Conservation (phyloP, 1,139 yeast genomes). For the Pneumocystis canis region DNA sequence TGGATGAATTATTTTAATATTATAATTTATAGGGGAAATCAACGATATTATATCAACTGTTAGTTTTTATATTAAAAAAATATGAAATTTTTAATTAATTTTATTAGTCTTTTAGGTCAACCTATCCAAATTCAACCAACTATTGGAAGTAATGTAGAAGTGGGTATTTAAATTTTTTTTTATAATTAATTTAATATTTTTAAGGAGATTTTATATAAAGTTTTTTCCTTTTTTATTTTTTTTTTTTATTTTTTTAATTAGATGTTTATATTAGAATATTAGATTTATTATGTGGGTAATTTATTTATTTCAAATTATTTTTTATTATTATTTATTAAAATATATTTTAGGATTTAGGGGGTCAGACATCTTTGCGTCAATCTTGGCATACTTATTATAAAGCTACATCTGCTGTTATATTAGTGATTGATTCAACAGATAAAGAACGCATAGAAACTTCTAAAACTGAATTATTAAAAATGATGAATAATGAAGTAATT, state of each 20-base stretch:
- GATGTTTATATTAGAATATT: slow-evolving; percentile 41
- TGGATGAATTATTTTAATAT: no score
- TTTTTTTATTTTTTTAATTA: not conserved
- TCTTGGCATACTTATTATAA: slow-evolving; percentile 97
- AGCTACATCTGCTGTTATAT: slow-evolving; percentile 38
- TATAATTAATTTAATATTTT: not conserved
- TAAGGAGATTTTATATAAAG: not conserved
- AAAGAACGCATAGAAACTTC: slow-evolving; percentile 90
- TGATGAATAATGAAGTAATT: slow-evolving; percentile 70
- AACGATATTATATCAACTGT: not conserved
- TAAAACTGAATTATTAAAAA: slow-evolving; percentile 83
- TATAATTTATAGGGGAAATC: not conserved
- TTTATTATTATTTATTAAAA: not conserved
- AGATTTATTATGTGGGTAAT: slow-evolving; percentile 58
- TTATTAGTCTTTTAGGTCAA: not conserved
- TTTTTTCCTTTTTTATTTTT: not conserved
- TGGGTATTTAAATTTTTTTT: slow-evolving; percentile 43
- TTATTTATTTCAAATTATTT: not conserved
- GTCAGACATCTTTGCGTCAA: slow-evolving; percentile 91
- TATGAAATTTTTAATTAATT: not conserved
- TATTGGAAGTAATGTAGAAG: slow-evolving; percentile 93
- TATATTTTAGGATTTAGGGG: slow-evolving; percentile 50
- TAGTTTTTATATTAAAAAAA: not conserved
- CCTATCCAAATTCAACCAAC: slow-evolving; percentile 23
- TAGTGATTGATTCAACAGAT: slow-evolving; percentile 85